These are phyloP conservation scores for Talaromyces sp. DNA, from an alignment of 2,329 filamentous ascomycete genomes.

Conservation along the genomic window DNA sequence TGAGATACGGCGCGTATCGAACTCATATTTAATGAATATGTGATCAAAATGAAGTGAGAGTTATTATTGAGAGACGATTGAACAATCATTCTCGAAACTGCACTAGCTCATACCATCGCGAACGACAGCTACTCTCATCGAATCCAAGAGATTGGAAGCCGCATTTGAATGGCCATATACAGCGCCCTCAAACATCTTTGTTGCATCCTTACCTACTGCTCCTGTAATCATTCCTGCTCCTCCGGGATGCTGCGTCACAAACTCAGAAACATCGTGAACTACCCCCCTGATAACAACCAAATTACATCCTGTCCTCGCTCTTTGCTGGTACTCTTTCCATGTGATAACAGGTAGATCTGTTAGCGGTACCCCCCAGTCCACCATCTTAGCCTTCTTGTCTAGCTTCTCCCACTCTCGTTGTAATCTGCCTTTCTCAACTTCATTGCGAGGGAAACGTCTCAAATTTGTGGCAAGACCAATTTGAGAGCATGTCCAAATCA, in stretches of 20 bases:
- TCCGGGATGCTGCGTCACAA: constrained; percentile 82
- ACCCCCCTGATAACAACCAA: constrained; percentile 76
- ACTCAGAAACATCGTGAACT: constrained; percentile 76
- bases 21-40: too few relatives aligned
- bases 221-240: constrained; percentile 77
- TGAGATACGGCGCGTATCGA: not conserved
- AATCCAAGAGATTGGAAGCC: constrained; percentile 79
- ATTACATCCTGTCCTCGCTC: constrained; percentile 69
- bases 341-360: constrained; percentile 78
- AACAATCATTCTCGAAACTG: too few relatives aligned
- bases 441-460: constrained; percentile 84
- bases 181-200: constrained; percentile 83
- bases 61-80: too few relatives aligned
- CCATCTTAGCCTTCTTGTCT: constrained; percentile 72
- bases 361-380: constrained; percentile 81
- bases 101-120: too few relatives aligned
- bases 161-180: constrained; percentile 85
- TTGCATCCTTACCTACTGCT: constrained; percentile 80
- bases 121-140: constrained; percentile 56
- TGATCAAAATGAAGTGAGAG: too few relatives aligned
- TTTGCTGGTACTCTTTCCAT: constrained; percentile 77
- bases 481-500: constrained; percentile 77
- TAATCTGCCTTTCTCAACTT: constrained; percentile 83
- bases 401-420: constrained; percentile 87
- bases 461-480: constrained; percentile 78